These are phyloP conservation scores for Clavulina sp. DNA, from an alignment of 768 basidiomycete genomes.

Conservation along the genomic window DNA sequence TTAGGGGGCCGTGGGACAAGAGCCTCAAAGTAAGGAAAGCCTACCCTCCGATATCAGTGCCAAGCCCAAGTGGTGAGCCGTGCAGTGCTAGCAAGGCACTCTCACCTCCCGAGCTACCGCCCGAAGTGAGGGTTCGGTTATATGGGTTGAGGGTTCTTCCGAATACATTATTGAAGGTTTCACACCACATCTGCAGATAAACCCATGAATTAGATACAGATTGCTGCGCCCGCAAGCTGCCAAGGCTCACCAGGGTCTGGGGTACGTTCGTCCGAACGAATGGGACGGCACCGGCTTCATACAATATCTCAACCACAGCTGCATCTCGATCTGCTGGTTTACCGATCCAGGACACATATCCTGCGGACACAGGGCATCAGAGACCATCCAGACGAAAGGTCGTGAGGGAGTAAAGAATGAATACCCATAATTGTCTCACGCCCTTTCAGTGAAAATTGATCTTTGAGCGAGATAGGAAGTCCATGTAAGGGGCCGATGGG, in stretches of 20 bases:
- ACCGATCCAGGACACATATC: conserved; percentile 59
- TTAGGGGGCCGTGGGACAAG: not conserved
- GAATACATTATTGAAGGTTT: conserved; percentile 63
- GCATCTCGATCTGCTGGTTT: conserved; percentile 39
- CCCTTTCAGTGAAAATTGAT: conserved; percentile 52
- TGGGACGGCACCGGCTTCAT: conserved; percentile 46
- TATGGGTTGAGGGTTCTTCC: conserved; percentile 61
- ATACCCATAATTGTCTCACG: conserved; percentile 51
- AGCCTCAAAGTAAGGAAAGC: conserved; percentile 4
- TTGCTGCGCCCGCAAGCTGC: not conserved
- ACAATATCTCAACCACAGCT: conserved; percentile 47
- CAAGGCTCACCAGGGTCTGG: conserved; percentile 40
- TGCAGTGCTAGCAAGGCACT: conserved; percentile 50
- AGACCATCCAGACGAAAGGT: not conserved
- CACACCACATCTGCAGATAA: conserved; percentile 36
- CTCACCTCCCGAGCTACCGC: conserved; percentile 79
- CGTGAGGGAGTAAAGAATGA: not conserved
- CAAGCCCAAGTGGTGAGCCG: conserved; percentile 41
- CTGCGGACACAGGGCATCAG: conserved; percentile 20
- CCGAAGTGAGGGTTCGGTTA: conserved; percentile 51
- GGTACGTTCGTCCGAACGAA: conserved; percentile 63
- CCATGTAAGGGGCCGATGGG: conserved; percentile 58
- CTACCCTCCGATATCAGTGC: conserved; percentile 68
- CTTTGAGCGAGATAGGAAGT: conserved; percentile 57
- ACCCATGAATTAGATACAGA: not conserved